Evolutionary conservation across 306 rosid genomes (phyloP).

Genomic region (Adenanthera pavonina): DNA sequence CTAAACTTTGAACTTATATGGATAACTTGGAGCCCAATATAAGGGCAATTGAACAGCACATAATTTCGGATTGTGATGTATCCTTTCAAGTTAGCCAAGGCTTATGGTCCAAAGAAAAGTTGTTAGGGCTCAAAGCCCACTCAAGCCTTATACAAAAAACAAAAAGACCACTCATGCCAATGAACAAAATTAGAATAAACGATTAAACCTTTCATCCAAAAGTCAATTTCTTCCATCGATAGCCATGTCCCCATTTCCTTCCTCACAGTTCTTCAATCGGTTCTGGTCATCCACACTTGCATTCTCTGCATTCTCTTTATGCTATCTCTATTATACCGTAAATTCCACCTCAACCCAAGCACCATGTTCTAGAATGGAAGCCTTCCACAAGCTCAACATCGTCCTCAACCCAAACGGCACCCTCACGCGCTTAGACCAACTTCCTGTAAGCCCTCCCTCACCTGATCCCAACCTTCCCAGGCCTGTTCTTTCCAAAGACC

Average conservation of each 20-base stretch:
- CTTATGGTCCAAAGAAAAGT: too few relatives aligned
- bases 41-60: too few relatives aligned
- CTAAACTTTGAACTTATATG: too few relatives aligned
- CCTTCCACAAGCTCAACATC: slow-evolving; percentile 27
- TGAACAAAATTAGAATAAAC: too few relatives aligned
- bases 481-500: slow-evolving; percentile 44
- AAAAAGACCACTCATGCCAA: too few relatives aligned
- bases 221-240: not conserved
- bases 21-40: too few relatives aligned
- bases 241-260: not conserved
- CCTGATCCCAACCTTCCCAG: slow-evolving; percentile 26
- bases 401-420: slow-evolving; percentile 33
- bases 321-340: not conserved
- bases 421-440: slow-evolving; percentile 17
- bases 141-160: too few relatives aligned
- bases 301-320: not conserved
- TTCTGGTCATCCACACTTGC: not conserved
- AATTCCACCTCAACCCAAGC: not conserved
- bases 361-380: not conserved
- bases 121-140: too few relatives aligned
- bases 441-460: slow-evolving; percentile 32
- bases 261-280: not conserved
- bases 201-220: too few relatives aligned
- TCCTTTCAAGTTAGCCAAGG: too few relatives aligned
- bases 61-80: too few relatives aligned